Base-by-base conservation (phyloP, 2,329 filamentous ascomycete species). In the Chaetomiaceae sp. region DNA sequence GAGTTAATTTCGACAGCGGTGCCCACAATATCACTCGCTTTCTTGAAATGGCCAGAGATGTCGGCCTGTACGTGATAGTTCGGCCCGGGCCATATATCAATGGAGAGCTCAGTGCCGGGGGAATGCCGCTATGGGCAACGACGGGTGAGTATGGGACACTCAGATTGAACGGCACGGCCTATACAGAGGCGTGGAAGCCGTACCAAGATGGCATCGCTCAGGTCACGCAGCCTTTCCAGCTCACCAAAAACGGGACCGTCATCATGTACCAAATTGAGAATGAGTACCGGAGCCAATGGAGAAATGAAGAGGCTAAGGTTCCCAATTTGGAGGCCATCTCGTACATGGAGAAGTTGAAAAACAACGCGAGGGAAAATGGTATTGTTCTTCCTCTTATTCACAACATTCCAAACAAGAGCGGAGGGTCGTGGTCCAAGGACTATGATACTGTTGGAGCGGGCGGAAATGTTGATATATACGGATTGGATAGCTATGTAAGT, bases 231-330 rank as follows among this genome's bases (percentile, higher is more conserved):
- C 48, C 48, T 6, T 51, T 38, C n/a, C 48, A 51, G 27, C 16
- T 51, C 20, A 51, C 48, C 7, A 18, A 21, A 13, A 20, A 32
- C n/a, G 48, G 48, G 10, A 45, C 48, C 2, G 48, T 51, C 18
- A 38, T 51, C 16, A 21, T 51, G 32, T 51, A 45, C 18, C 48
- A 51, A 32, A 45, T 45, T 7, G 48, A 51, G 27, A 51, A 45
- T 18, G 48, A 51, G 41, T 51, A 38, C 20, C 23, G 16, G 3
- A 34, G 25, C 8, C 48, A 51, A 18, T 44, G 48, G 48, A 30
- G 7, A 10, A 13, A 51, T 14, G 16, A 6, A 3, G 21, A n/a
- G 4, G 23, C 14, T 23, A 44, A 44, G 25, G 25, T 23, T 7
- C 48, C 40, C 23, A 51, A 44, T 25, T 3, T 5, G 8, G 40